phyloP scores from a whole-genome alignment of 306 rosid species.

The Citrullus amarus region DNA sequence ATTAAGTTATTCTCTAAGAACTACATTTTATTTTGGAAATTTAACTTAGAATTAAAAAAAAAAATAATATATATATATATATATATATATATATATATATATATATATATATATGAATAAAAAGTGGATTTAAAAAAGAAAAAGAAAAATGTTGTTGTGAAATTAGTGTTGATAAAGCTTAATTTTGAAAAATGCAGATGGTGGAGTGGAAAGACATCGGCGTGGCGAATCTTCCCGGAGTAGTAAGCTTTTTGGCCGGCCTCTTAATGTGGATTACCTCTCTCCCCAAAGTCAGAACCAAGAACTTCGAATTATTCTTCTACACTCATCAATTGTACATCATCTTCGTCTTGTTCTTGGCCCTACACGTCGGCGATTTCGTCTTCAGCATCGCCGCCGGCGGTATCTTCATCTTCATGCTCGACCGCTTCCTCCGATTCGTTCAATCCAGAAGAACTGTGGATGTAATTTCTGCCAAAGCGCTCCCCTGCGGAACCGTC shows the following conservation, averaged over 20 bases:
- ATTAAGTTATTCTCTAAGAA: too few species aligned
- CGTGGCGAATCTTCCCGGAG: slow-evolving; percentile 65
- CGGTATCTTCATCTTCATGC: slow-evolving; percentile 61
- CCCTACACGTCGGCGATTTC: slow-evolving; percentile 82
- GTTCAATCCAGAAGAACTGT: slow-evolving; percentile 69
- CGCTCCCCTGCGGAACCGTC: slow-evolving; percentile 79
- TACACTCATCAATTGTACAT: slow-evolving; percentile 85
- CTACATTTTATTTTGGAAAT: too few species aligned
- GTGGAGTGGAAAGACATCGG: slow-evolving; percentile 57
- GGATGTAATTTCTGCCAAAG: slow-evolving; percentile 56
- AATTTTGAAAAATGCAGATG: slow-evolving; percentile 32
- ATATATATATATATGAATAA: too few species aligned
- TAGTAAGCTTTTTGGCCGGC: slow-evolving; percentile 67
- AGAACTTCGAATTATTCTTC: slow-evolving; percentile 81
- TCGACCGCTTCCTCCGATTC: slow-evolving; percentile 84
- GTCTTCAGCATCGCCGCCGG: slow-evolving; percentile 64
- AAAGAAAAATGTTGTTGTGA: too few species aligned
- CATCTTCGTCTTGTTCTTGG: slow-evolving; percentile 57
- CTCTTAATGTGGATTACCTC: slow-evolving; percentile 92
- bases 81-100: too few species aligned
- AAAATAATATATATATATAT: too few species aligned
- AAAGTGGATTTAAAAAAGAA: too few species aligned
- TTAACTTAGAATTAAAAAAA: too few species aligned
- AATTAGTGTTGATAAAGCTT: too few species aligned
- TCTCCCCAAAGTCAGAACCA: slow-evolving; percentile 56